phyloP scores from a whole-genome alignment of 306 rosid species.

The Spatholobus suberectus region DNA sequence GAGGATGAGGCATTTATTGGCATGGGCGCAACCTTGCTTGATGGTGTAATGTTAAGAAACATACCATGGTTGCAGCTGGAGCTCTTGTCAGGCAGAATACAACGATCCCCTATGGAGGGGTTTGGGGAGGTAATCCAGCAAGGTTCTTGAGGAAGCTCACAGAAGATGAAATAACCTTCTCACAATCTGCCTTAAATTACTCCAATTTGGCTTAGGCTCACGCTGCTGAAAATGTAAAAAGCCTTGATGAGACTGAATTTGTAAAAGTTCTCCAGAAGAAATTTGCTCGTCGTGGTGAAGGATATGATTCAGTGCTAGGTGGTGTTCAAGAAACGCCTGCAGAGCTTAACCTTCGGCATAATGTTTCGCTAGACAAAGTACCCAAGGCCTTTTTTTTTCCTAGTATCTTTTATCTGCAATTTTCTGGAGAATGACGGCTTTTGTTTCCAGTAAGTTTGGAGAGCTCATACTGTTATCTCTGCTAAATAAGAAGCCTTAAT shows the following conservation, averaged over 20 bases:
- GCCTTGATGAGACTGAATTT: constrained; percentile 74
- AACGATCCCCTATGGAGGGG: constrained; percentile 95
- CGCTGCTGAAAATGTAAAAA: constrained; percentile 87
- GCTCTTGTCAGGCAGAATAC: constrained; percentile 95
- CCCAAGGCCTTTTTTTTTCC: constrained; percentile 53
- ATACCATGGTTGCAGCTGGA: constrained; percentile 97
- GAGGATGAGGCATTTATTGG: constrained; percentile 99
- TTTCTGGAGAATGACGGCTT: constrained; percentile 48
- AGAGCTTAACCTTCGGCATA: constrained; percentile 65
- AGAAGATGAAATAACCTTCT: constrained; percentile 86
- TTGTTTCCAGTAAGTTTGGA: constrained; percentile 68
- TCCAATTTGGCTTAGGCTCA: constrained; percentile 90
- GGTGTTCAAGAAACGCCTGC: constrained; percentile 62
- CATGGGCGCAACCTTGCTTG: constrained; percentile 95
- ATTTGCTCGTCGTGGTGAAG: constrained; percentile 68
- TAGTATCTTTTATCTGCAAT: constrained; percentile 43
- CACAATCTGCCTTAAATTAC: constrained; percentile 86
- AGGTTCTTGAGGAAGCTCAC: constrained; percentile 93
- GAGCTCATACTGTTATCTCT: constrained; percentile 47
- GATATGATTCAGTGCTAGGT: constrained; percentile 64
- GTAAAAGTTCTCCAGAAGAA: constrained; percentile 81
- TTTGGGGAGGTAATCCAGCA: constrained; percentile 99
- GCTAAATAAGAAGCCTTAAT: constrained; percentile 42
- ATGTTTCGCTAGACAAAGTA: constrained; percentile 54
- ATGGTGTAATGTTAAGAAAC: constrained; percentile 88